Evolutionary conservation across 2,329 filamentous ascomycete genomes (phyloP).

Genomic region (Trichophyton benhamiae): DNA sequence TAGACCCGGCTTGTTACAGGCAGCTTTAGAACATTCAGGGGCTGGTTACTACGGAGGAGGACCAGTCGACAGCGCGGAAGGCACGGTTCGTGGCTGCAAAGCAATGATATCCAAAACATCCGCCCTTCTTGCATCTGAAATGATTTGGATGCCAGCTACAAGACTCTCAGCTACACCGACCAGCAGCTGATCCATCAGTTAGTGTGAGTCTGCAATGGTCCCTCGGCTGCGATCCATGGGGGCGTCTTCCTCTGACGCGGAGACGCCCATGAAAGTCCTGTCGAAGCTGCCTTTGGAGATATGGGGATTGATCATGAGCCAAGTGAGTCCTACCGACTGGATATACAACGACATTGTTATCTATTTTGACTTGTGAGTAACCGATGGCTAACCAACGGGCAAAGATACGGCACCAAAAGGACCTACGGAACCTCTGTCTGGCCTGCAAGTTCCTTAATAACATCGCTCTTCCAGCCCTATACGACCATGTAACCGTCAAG

Average conservation of each 20-base stretch:
- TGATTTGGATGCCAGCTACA: too few species aligned
- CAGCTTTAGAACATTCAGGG: too few species aligned
- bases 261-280: not conserved
- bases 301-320: not conserved
- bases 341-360: not conserved
- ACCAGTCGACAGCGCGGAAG: too few species aligned
- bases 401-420: not conserved
- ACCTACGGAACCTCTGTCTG: not conserved
- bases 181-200: too few species aligned
- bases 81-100: too few species aligned
- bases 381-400: not conserved
- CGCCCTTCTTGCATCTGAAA: too few species aligned
- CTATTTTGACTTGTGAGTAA: not conserved
- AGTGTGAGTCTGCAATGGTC: too few species aligned
- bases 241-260: not conserved
- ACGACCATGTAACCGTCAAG: not conserved
- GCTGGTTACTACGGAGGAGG: too few species aligned
- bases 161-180: too few species aligned
- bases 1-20: too few species aligned
- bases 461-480: not conserved
- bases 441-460: not conserved
- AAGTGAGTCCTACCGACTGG: not conserved
- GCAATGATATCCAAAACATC: too few species aligned
- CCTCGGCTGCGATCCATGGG: too few species aligned
- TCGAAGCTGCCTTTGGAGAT: not conserved